Evolutionary conservation across 768 basidiomycete species (phyloP), one percentile per base, ranked within the genome.

Genomic region (Terana coerulea): DNA sequence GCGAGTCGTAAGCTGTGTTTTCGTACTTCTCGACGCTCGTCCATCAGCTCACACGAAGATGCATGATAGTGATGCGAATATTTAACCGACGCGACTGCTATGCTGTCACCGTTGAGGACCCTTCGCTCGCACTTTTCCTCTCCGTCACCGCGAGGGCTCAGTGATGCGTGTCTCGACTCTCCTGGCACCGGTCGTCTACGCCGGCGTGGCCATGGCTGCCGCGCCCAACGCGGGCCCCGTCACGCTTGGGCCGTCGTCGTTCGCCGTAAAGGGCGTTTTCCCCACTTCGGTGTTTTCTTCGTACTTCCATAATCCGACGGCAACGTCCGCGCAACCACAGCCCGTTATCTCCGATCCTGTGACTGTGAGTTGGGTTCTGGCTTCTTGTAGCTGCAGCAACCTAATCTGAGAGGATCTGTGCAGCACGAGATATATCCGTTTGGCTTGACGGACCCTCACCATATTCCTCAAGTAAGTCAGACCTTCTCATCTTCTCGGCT

Each of bases 331-430:
- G 0, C 88, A 90, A 62, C 81, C 81, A 3, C 88, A 90, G 66
- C 88, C 87, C n/a, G 75, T 88, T 52, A 76, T 90, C 31, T 79
- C 85, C 12, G 87, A 90, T 62, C 83, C 85, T 8, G 77, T 88
- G 28, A 75, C 76, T 24, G 87, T 86, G 55, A 50, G 64, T 42
- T 40, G 33, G 28, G 19, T 19, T 48, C 15, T 25, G 22, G 37
- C 22, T 22, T 31, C 41, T n/a, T n/a, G n/a, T n/a, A 12, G 34
- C 25, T 33, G 9, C 9, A 21, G 30, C 33, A 24, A 3, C 11
- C 17, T 22, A 30, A 29, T 47, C 43, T 56, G 15, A 15, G 50
- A 51, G 5, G 49, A 30, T 19, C 24, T 39, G 15, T 46, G 22
- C 52, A 86, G 84, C 77, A 83, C 61, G 58, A 74, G 58, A 73